Evolutionary conservation across 2,329 filamentous ascomycete species (phyloP), one percentile per base, ranked within the genome.

Genomic region (Aspergillus uvarum): DNA sequence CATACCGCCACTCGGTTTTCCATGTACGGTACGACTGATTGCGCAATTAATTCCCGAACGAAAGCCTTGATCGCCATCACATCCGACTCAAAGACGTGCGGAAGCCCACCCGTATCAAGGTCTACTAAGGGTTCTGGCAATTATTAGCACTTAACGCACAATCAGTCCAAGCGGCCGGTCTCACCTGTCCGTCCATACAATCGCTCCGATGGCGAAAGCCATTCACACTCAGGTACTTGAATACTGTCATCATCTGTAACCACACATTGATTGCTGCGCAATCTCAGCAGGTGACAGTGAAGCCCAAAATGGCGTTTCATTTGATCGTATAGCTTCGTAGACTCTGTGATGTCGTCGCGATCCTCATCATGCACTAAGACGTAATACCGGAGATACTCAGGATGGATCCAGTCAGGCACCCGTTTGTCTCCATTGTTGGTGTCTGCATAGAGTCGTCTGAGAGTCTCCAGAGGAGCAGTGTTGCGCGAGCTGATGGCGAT

Each of bases 251-350:
- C 93, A 74, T 98, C 95, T 1, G 92, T 93, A 63, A 93, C 87
- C 38, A 91, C 88, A 74, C 92, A 94, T 72, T 92, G 90, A 42
- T 87, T 89, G 69, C 91, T 96, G 67, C 94, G 86, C 54, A 99
- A 80, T 64, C 96, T 83, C 35, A 99, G 81, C 11, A 99, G 82
- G 76, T 99, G 95, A 72, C 95, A 99, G 76, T 99, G 93, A 51
- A 98, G 81, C 1, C 95, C 95, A 65, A 99, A 91, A 77, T 97
- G 92, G n/a, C 95, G 87, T 77, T 98, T 99, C 96, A 99, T 99
- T 75, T 97, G 92, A 68, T 99, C 95, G 75, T 96, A 99, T 29
- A 98, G 81, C 19, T 87, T 86, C 75, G 94, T 94, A 12, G 93
- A 96, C 76, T 92, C 90, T 42, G 87, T 86, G 62, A 98, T 96